Evolutionary conservation across 2,329 filamentous ascomycete species (phyloP).

Genomic region (Amylocarpus encephaloides): DNA sequence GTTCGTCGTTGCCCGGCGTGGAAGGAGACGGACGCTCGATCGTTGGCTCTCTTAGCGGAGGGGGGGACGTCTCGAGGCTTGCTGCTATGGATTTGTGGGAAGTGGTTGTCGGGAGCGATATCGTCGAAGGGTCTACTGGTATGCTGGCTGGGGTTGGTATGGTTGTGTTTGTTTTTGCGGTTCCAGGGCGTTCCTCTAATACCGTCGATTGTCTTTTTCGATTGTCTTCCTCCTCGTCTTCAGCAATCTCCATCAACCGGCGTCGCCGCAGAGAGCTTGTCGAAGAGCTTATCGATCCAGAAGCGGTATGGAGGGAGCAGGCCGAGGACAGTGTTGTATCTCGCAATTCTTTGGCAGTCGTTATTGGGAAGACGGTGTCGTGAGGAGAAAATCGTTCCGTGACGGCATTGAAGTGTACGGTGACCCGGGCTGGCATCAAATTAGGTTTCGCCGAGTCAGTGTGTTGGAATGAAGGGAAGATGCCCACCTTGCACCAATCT

Average conservation of each 20-base stretch:
- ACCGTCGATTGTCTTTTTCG: slow-evolving; percentile 53
- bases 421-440: slow-evolving; percentile 62
- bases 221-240: slow-evolving; percentile 66
- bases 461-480: slow-evolving; percentile 2
- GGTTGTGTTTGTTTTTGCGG: slow-evolving; percentile 22
- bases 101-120: slow-evolving; percentile 11
- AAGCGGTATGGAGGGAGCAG: slow-evolving; percentile 83
- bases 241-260: slow-evolving; percentile 85
- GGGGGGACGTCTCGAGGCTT: slow-evolving; percentile 23
- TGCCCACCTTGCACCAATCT: slow-evolving; percentile 80
- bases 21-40: slow-evolving; percentile 16
- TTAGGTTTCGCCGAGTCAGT: slow-evolving; percentile 9
- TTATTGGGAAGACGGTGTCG: slow-evolving; percentile 76
- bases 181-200: slow-evolving; percentile 37
- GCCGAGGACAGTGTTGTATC: slow-evolving; percentile 83
- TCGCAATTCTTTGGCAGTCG: slow-evolving; percentile 69
- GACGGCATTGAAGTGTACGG: slow-evolving; percentile 62
- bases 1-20: slow-evolving; percentile 20
- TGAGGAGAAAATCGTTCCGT: slow-evolving; percentile 74
- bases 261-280: slow-evolving; percentile 71
- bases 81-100: slow-evolving; percentile 11
- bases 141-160: slow-evolving; percentile 11
- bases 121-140: slow-evolving; percentile 11
- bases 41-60: slow-evolving; percentile 18
- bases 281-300: slow-evolving; percentile 78